Evolutionary conservation across 352 stramenopile genomes (phyloP).

Genomic region (Halophytophthora polymorphica): DNA sequence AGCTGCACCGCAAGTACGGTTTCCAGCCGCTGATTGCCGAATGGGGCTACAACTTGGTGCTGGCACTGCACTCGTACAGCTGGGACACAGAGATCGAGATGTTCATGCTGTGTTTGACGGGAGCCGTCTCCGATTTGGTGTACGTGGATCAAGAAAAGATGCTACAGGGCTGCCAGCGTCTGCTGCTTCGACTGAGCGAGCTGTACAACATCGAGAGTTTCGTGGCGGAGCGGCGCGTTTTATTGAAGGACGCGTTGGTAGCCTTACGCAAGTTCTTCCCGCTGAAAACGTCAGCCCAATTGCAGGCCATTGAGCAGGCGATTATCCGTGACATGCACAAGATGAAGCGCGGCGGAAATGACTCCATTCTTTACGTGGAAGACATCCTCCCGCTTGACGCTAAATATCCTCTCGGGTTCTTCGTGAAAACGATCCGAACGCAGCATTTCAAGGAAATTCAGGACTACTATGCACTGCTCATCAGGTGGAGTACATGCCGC

Average conservation of each 20-base stretch:
- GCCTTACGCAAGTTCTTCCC: slow-evolving; percentile 77
- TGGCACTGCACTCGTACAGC: slow-evolving; percentile 57
- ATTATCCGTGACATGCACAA: slow-evolving; percentile 82
- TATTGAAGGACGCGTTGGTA: slow-evolving; percentile 73
- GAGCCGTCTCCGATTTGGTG: slow-evolving; percentile 62
- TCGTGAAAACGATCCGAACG: slow-evolving; percentile 72
- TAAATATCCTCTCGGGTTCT: slow-evolving; percentile 60
- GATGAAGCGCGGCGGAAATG: slow-evolving; percentile 62
- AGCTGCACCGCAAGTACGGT: slow-evolving; percentile 74
- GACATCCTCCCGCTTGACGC: slow-evolving; percentile 54
- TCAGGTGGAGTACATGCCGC: slow-evolving; percentile 43
- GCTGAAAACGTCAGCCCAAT: slow-evolving; percentile 64
- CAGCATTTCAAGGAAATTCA: slow-evolving; percentile 86
- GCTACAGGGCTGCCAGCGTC: slow-evolving; percentile 44
- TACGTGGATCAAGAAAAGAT: slow-evolving; percentile 73
- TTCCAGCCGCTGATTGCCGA: slow-evolving; percentile 81
- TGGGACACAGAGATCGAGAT: slow-evolving; percentile 83
- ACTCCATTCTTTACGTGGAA: slow-evolving; percentile 72
- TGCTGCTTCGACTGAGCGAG: slow-evolving; percentile 46
- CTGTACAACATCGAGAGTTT: slow-evolving; percentile 61
- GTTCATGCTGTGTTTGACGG: slow-evolving; percentile 69
- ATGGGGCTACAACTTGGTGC: slow-evolving; percentile 84
- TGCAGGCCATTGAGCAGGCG: slow-evolving; percentile 72
- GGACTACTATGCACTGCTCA: slow-evolving; percentile 60
- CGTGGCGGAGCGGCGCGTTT: slow-evolving; percentile 41